These are phyloP conservation scores for Amylocystis lapponica DNA, from an alignment of 768 basidiomycete species.

Conservation along the genomic window DNA sequence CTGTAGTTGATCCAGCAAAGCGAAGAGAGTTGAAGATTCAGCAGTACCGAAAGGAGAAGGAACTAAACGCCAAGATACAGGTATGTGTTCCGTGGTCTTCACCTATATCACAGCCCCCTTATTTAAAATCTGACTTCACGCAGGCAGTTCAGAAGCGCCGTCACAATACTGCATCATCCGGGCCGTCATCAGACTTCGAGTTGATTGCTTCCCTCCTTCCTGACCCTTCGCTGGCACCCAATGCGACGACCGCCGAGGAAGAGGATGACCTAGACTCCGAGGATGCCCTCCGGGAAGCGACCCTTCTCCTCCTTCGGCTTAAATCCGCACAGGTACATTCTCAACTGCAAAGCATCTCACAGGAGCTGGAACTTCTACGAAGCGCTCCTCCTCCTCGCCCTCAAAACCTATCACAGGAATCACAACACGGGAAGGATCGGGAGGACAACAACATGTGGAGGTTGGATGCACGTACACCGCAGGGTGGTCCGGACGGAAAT, in stretches of 20 bases:
- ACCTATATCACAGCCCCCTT: background rate
- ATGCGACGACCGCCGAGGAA: conserved; percentile 27
- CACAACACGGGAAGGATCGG: conserved; percentile 33
- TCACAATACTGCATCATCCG: conserved; percentile 31
- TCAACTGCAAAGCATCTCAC: conserved; percentile 60
- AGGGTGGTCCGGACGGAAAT: conserved; percentile 35
- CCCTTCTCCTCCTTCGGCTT: conserved; percentile 67
- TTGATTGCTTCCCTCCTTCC: conserved; percentile 62
- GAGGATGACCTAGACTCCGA: conserved; percentile 56
- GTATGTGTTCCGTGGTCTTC: conserved; percentile 31
- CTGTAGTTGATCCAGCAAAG: conserved; percentile 58
- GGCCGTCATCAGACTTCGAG: conserved; percentile 47
- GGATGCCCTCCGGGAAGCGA: conserved; percentile 59
- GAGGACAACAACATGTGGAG: conserved; percentile 62
- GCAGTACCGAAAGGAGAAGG: conserved; percentile 85
- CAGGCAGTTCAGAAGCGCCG: conserved; percentile 53
- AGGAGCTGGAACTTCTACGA: conserved; percentile 67
- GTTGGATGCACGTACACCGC: conserved; percentile 47
- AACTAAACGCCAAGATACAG: conserved; percentile 64
- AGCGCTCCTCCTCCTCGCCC: conserved; percentile 45
- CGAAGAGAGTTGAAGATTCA: conserved; percentile 86
- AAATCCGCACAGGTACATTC: conserved; percentile 63
- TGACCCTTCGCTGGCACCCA: conserved; percentile 3
- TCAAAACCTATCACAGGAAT: conserved; percentile 24
- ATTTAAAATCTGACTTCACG: background rate